Base-by-base conservation (phyloP, 1,139 yeast species). In the Hyphopichia buzzinii region DNA sequence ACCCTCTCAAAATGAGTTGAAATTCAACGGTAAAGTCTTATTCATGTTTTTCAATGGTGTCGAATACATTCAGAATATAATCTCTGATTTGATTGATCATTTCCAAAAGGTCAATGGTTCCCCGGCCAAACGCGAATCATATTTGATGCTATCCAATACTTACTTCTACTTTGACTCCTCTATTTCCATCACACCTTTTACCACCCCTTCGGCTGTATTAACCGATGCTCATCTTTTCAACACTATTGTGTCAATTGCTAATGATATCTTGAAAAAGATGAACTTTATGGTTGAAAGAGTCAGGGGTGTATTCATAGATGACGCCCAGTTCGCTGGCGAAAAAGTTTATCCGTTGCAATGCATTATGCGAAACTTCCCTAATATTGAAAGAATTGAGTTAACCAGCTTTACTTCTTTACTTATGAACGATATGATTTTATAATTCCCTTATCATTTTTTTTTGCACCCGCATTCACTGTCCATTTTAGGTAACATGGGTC, bases 21-120 rank as follows among this genome's bases (percentile, higher is more conserved):
- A 29, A 12, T 63, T 59, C 38, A 42, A 50, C 7, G 71, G 68
- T 2, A 60, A 60, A 41, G 59, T 65, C 7, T 46, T 65, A 23
- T 66, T 67, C 37, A 67, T 67, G 72, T 67, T 66, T 36, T 67
- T 67, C 50, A 54, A 67, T 36, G 71, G 71, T 1, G 48, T 66
- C 37, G 53, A 50, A 13, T 65, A 53, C 40, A 54, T 67, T 19
- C 71, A 64, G 40, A 50, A 55, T 25, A 46, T 64, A 16, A 50
- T 67, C 26, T 46, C 61, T 31, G 62, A 60, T 39, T 46, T 62
- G 28, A 59, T 67, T 19, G 70, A 65, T 46, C 48, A 51, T 49
- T 44, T 62, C 47, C 46, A 43, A 38, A 52, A 55, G 37, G 33
- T 27, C 25, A 27, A 26, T 21, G 27, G 17, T 12, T 19, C 24